These are phyloP conservation scores for Ascocoryne sarcoides DNA, from an alignment of 2,329 filamentous ascomycete genomes.

Conservation along the genomic window DNA sequence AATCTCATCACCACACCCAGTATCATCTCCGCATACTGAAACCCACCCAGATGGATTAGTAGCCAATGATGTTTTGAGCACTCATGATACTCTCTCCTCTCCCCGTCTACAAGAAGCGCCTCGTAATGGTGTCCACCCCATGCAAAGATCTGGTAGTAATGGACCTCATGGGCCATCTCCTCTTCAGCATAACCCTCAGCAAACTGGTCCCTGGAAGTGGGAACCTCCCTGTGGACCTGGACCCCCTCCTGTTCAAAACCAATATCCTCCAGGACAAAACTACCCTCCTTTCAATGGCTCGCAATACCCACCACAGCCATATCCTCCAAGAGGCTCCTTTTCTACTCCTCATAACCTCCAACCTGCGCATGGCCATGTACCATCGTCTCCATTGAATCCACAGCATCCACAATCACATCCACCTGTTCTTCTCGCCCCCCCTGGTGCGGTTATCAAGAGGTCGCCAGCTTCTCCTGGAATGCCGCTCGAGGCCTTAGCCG, in stretches of 20 bases:
- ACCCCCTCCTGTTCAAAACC: slow-evolving; percentile 5
- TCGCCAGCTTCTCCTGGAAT: slow-evolving; percentile 18
- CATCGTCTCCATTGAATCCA: slow-evolving; percentile 25
- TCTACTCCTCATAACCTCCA: slow-evolving; percentile 21
- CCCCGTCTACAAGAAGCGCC: not conserved
- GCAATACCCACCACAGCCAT: slow-evolving; percentile 8
- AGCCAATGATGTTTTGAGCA: slow-evolving; percentile 23
- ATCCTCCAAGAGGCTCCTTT: slow-evolving; percentile 17
- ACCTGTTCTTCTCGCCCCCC: slow-evolving; percentile 20
- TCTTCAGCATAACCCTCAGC: slow-evolving; percentile 14
- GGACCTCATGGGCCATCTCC: slow-evolving; percentile 21
- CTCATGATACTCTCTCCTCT: not conserved
- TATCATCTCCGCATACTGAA: slow-evolving; percentile 5
- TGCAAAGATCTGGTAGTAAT: slow-evolving; percentile 14
- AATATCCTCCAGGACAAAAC: not conserved
- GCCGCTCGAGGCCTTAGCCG: slow-evolving; percentile 25
- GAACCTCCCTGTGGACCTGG: slow-evolving; percentile 17
- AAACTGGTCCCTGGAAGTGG: slow-evolving; percentile 17
- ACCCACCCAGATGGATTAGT: slow-evolving; percentile 18
- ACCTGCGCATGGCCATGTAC: slow-evolving; percentile 23
- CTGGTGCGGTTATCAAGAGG: slow-evolving; percentile 14
- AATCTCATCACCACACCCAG: slow-evolving; percentile 12
- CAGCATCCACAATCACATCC: slow-evolving; percentile 10
- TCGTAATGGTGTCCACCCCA: slow-evolving; percentile 8
- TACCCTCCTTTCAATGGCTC: slow-evolving; percentile 4